phyloP scores from a whole-genome alignment of 495 filamentous ascomycete genomes.

The Lophium mytilinum region DNA sequence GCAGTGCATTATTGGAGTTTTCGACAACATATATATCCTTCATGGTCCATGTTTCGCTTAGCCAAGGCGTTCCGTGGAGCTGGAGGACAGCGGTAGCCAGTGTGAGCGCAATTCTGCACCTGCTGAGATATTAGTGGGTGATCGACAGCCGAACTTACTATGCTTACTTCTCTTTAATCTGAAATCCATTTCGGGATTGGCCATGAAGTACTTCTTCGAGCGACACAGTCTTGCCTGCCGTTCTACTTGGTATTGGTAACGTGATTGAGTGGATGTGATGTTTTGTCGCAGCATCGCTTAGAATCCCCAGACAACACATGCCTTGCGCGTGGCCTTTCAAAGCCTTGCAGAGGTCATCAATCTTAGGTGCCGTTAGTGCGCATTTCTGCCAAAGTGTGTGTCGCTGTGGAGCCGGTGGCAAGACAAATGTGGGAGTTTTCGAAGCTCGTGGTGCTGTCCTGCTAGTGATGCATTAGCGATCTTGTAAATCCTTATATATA shows the following conservation, averaged over 20 bases:
- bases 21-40: conserved; percentile 13
- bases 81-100: background rate
- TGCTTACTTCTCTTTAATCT: background rate
- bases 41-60: conserved; percentile 59
- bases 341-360: background rate
- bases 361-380: background rate
- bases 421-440: background rate
- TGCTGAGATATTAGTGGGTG: background rate
- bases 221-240: background rate
- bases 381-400: background rate
- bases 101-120: background rate
- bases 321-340: background rate
- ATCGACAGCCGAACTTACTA: background rate
- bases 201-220: background rate
- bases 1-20: conserved; percentile 7
- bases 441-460: background rate
- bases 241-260: background rate
- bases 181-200: background rate
- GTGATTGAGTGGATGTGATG: background rate
- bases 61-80: background rate
- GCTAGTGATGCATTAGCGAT: background rate
- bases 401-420: background rate
- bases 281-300: conserved; percentile 37
- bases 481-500: background rate
- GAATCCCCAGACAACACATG: conserved; percentile 43